A percentile compares a stretch with the other conserved stretches of the same genome.
Evolutionary conservation across 2,329 filamentous ascomycete genomes (phyloP).

Genomic region (Diplodia sapinea): DNA sequence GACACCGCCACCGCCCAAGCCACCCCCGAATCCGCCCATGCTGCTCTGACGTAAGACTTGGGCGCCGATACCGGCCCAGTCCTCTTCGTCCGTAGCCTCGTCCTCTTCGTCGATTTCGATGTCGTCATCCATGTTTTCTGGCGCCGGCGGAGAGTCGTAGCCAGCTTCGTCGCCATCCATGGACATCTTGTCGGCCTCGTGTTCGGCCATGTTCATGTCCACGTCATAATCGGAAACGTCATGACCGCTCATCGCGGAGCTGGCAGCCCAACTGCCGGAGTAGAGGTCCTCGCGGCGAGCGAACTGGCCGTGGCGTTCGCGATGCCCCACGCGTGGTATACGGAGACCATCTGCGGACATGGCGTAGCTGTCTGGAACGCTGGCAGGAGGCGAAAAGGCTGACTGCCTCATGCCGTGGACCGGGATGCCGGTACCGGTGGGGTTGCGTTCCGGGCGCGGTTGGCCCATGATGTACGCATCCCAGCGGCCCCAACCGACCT

Average conservation of each 20-base stretch:
- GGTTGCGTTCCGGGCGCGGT: slow-evolving; percentile 50
- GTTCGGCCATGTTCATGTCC: slow-evolving; percentile 72
- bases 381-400: slow-evolving; percentile 57
- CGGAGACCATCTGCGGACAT: slow-evolving; percentile 53
- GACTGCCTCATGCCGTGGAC: slow-evolving; percentile 34
- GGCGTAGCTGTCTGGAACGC: slow-evolving; percentile 54
- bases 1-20: slow-evolving; percentile 21
- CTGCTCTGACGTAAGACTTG: slow-evolving; percentile 76
- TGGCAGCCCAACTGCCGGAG: slow-evolving; percentile 67
- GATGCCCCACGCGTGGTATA: slow-evolving; percentile 48
- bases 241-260: slow-evolving; percentile 77
- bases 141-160: slow-evolving; percentile 54
- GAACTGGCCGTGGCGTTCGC: slow-evolving; percentile 21
- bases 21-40: slow-evolving; percentile 37
- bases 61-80: slow-evolving; percentile 90
- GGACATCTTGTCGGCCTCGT: slow-evolving; percentile 96
- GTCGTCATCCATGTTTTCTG: slow-evolving; percentile 73
- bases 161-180: slow-evolving; percentile 71
- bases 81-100: slow-evolving; percentile 92
- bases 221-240: slow-evolving; percentile 58
- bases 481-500: slow-evolving; percentile 98
- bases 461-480: slow-evolving; percentile 78
- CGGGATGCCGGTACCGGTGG: slow-evolving; percentile 20
- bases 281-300: slow-evolving; percentile 44
- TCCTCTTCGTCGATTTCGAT: slow-evolving; percentile 58